Percentiles rank a stretch among this genome's conserved stretches.
These are phyloP conservation scores for Heterobasidion parviporum DNA, from an alignment of 1,284 basidiomycete species.

Conservation along the genomic window DNA sequence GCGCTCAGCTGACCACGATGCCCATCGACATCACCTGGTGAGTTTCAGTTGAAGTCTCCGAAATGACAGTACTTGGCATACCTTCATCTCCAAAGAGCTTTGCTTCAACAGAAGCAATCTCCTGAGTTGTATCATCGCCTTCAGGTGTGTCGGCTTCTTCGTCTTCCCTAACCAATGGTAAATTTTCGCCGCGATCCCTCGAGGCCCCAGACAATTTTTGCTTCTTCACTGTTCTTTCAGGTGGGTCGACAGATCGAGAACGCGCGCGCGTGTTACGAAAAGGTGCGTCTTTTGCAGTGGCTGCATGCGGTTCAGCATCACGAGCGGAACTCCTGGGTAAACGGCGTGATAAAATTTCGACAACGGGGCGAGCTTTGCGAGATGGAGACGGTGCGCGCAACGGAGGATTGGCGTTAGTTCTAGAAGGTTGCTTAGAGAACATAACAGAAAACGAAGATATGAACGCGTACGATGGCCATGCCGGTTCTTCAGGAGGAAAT, in stretches of 20 bases:
- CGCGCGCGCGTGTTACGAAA: background rate
- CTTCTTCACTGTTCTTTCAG: background rate
- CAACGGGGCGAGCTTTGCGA: background rate
- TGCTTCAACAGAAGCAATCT: background rate
- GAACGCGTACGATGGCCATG: background rate
- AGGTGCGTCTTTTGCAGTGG: background rate
- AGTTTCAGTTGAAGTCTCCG: no score
- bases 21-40: background rate
- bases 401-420: background rate
- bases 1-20: background rate
- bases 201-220: background rate
- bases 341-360: no score
- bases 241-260: background rate
- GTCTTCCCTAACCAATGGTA: background rate
- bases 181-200: background rate
- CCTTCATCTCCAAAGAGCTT: background rate
- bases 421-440: background rate
- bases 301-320: background rate
- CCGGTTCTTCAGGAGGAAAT: background rate
- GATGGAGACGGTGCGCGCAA: background rate
- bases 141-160: background rate
- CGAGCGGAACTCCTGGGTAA: background rate
- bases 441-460: background rate
- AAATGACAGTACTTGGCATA: background rate
- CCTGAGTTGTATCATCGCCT: background rate